Evolutionary conservation across 73 alveolate genomes (phyloP).

Genomic region (Uronychia binucleata): DNA sequence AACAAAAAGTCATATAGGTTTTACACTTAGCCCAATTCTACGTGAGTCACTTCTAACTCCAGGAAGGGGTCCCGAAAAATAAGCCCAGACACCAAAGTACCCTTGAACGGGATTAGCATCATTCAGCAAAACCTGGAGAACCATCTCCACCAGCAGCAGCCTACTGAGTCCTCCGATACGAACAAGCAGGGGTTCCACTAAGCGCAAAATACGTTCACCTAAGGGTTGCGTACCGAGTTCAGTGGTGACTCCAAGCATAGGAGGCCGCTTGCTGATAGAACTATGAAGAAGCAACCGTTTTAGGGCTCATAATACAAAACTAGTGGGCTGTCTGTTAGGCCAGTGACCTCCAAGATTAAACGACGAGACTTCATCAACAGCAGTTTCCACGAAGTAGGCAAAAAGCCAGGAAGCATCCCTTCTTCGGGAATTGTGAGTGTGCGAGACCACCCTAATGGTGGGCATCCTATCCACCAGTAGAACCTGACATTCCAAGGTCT

Average conservation of each 20-base stretch:
- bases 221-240: neutral
- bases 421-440: neutral
- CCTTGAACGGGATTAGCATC: neutral
- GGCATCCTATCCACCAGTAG: neutral
- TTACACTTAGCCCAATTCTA: neutral
- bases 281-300: neutral
- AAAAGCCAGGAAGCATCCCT: too few species aligned
- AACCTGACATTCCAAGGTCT: neutral
- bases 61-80: neutral
- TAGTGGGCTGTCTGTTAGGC: neutral
- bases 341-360: neutral
- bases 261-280: neutral
- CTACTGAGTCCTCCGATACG: neutral
- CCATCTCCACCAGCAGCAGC: neutral
- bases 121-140: neutral
- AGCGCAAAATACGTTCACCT: neutral
- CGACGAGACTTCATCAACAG: neutral
- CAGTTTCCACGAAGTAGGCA: neutral
- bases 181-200: neutral
- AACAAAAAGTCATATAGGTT: neutral
- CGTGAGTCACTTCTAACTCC: neutral
- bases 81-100: neutral
- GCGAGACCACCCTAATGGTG: neutral
- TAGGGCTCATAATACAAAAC: neutral
- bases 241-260: neutral